phyloP scores from a whole-genome alignment of 257 asterid species.

The Rubia yunnanensis region DNA sequence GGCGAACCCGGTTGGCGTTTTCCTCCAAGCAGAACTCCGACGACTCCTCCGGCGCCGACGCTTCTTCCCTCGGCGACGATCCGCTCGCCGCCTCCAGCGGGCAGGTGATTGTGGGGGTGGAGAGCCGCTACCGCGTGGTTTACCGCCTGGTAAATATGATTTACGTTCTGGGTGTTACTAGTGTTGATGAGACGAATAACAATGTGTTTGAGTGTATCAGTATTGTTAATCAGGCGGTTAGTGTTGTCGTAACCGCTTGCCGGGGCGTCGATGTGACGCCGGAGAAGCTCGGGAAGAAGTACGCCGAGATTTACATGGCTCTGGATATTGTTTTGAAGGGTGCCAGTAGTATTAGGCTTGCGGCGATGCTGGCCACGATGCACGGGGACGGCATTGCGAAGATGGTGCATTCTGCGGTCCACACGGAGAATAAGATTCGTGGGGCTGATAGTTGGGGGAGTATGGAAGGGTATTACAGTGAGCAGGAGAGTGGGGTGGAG shows the following conservation, averaged over 20 bases:
- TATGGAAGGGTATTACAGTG: slow-evolving; percentile 52
- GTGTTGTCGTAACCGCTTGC: slow-evolving; percentile 84
- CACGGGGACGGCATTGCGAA: slow-evolving; percentile 97
- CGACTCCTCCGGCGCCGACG: slow-evolving; percentile 15
- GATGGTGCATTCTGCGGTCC: slow-evolving; percentile 85
- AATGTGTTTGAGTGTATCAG: slow-evolving; percentile 85
- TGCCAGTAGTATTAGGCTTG: slow-evolving; percentile 82
- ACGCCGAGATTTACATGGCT: slow-evolving; percentile 93
- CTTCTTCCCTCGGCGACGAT: slow-evolving; percentile 73
- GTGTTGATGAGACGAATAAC: slow-evolving; percentile 67
- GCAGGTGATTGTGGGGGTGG: slow-evolving; percentile 84
- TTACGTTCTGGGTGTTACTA: slow-evolving; percentile 78
- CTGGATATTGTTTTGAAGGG: slow-evolving; percentile 91
- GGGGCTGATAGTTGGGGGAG: slow-evolving; percentile 84
- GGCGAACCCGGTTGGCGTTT: slow-evolving; percentile 70
- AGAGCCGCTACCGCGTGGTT: slow-evolving; percentile 76
- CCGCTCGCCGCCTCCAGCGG: slow-evolving; percentile 94
- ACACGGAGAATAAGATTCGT: slow-evolving; percentile 83
- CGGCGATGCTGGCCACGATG: slow-evolving; percentile 90
- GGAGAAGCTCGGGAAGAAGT: slow-evolving; percentile 81
- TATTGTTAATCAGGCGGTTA: slow-evolving; percentile 85
- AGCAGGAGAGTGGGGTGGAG: slow-evolving; percentile 57
- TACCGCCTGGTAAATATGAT: slow-evolving; percentile 87
- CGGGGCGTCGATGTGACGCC: slow-evolving; percentile 97
- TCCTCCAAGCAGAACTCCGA: slow-evolving; percentile 37